Base-by-base conservation (phyloP, 768 basidiomycete species). In the Lactarius quietus region DNA sequence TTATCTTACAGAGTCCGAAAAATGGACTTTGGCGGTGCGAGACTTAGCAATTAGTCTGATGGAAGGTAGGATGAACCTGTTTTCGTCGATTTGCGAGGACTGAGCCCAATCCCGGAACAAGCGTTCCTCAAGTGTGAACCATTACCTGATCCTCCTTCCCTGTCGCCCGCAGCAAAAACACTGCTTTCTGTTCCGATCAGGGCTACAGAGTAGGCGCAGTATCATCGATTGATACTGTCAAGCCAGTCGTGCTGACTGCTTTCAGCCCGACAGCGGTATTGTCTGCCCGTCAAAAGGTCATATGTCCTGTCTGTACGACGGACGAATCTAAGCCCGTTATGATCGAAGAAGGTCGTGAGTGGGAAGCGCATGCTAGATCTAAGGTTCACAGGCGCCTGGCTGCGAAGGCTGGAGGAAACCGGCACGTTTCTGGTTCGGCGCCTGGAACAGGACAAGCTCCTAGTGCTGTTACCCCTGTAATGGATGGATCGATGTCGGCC, bases 281-380 rank as follows among this genome's bases (percentile, higher is more conserved):
- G 5, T 73, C 76, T 53, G 84, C 84, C 1, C 82, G 85, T 57
- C 83, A 78, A 62, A 87, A 86, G 68, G 72, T 81, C 7, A 75
- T 84, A 5, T 94, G 92, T 73, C 70, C 80, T 3, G 73, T 81
- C 12, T 94, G 92, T 70, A 92, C 91, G 10, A 62, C 72, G 4
- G 77, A 90, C 61, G 70, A 78, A 2, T 74, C 80, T 26, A 78
- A 80, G 29, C 92, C 92, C 0, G 74, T 84, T 17, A 82, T 90
- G 79, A 83, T 93, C 75, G 82, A 90, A 57, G 77, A 78, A 54
- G 81, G 79, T 10, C 63, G 64, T 12, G 74, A 81, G 56, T 88
- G 89, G 86, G 77, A 80, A 2, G 75, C 74, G 1, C 92, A 93
- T 72, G 73, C 78, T 38, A 76, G 75, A n/a, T 85, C 84, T 8